Conservation (phyloP, 2,329 filamentous ascomycete species). For the Colletotrichum nymphaeae region DNA sequence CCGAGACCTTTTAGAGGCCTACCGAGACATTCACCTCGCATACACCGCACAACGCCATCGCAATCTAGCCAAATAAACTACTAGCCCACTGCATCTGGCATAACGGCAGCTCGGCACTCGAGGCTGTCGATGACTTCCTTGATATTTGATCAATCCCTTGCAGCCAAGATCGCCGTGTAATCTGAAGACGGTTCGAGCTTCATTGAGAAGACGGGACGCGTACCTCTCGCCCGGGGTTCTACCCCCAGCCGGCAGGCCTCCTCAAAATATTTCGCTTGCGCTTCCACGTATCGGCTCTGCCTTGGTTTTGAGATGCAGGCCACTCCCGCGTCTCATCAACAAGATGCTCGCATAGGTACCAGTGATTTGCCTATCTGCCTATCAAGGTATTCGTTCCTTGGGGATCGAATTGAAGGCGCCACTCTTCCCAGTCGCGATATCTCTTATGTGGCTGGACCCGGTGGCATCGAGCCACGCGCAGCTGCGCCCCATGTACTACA, state of each 20-base stretch:
- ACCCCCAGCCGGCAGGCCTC: background rate
- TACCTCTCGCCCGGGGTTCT: background rate
- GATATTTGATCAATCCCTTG: slow-evolving; percentile 19
- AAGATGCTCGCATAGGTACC: background rate
- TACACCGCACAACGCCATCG: slow-evolving; percentile 6
- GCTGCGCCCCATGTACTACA: background rate
- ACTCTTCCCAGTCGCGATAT: slow-evolving; percentile 2
- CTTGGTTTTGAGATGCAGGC: slow-evolving; percentile 10
- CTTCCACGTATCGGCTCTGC: slow-evolving; percentile 5
- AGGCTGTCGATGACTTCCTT: slow-evolving; percentile 1
- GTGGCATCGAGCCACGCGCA: background rate
- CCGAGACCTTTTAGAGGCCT: slow-evolving; percentile 12
- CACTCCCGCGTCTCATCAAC: background rate
- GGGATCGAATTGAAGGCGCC: background rate
- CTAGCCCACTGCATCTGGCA: background rate
- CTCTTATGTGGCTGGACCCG: slow-evolving; percentile 1
- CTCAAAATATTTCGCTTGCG: slow-evolving; percentile 16
- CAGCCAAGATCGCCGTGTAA: slow-evolving; percentile 10
- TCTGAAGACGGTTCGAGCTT: background rate
- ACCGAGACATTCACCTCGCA: background rate
- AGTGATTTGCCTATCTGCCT: background rate
- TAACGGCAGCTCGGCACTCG: background rate
- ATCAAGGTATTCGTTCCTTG: background rate
- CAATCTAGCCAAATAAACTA: background rate
- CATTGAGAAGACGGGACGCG: background rate